Conservation (phyloP, 2,329 filamentous ascomycete genomes). For the Venturia asperata region DNA sequence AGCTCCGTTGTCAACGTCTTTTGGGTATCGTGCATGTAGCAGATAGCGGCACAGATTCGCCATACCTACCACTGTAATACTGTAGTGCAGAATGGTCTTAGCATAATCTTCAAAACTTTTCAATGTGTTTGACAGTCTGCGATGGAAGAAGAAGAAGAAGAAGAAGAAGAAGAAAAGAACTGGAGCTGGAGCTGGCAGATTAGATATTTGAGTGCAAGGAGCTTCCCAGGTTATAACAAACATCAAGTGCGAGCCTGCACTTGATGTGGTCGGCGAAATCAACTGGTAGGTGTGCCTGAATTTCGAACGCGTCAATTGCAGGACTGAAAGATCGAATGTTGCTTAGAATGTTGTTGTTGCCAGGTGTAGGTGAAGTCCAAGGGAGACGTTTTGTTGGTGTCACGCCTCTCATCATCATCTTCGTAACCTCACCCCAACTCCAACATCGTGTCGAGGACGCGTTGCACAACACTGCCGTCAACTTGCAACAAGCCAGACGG, state of each 20-base stretch:
- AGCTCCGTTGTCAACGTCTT: neutral
- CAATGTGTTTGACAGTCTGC: neutral
- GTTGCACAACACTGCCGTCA: neutral
- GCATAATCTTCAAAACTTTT: too few species aligned
- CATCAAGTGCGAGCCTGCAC: neutral
- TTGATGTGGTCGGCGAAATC: neutral
- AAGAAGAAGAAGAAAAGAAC: neutral
- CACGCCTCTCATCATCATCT: neutral
- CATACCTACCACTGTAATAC: neutral
- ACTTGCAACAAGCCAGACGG: neutral
- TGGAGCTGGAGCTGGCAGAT: neutral
- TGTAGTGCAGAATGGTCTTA: neutral
- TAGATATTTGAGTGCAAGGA: too few species aligned
- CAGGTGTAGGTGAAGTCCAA: too few species aligned
- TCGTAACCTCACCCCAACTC: neutral
- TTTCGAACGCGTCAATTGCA: neutral
- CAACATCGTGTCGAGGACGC: neutral
- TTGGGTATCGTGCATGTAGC: neutral
- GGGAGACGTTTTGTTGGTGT: too few species aligned
- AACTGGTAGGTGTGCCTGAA: neutral
- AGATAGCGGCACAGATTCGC: neutral
- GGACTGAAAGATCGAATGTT: too few species aligned
- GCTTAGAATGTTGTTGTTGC: too few species aligned
- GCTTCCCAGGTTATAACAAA: neutral
- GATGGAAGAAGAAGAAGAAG: neutral